A percentile compares a stretch with the other conserved stretches of the same genome.
phyloP scores from a whole-genome alignment of 805 yeast genomes.

The Blastobotrys parvus region DNA sequence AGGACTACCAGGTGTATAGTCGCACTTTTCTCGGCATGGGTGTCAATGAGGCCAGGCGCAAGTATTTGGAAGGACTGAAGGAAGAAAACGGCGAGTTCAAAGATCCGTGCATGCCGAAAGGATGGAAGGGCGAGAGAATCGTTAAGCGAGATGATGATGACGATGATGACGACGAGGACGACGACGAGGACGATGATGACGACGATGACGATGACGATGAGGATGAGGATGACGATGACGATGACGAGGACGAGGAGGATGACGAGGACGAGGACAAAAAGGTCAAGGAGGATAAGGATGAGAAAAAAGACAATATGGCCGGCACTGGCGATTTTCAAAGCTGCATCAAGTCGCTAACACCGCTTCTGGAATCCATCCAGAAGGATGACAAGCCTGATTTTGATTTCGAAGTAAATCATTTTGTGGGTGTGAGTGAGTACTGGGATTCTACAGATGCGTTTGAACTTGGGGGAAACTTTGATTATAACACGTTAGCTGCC shows the following conservation, averaged over 20 bases:
- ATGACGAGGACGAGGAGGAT: conserved; percentile 8
- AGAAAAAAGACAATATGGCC: conserved; percentile 27
- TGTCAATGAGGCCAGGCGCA: conserved; percentile 80
- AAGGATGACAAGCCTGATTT: conserved; percentile 45
- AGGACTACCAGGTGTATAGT: conserved; percentile 73
- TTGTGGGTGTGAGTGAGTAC: conserved; percentile 91
- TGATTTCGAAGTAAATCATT: conserved; percentile 71
- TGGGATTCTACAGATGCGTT: conserved; percentile 96
- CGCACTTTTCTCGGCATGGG: conserved; percentile 98
- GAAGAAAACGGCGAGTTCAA: conserved; percentile 27
- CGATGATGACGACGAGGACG: conserved; percentile 8
- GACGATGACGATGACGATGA: conserved; percentile 14
- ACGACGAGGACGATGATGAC: conserved; percentile 10
- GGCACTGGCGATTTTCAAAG: conserved; percentile 78
- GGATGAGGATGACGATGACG: conserved; percentile 13
- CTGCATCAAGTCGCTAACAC: conserved; percentile 66
- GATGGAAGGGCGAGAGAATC: conserved; percentile 31
- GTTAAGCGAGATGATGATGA: conserved; percentile 8
- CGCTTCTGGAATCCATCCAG: conserved; percentile 38
- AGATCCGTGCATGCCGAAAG: conserved; percentile 80
- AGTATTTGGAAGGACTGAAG: conserved; percentile 40
- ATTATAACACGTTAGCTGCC: conserved; percentile 63
- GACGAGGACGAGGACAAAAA: conserved; percentile 7
- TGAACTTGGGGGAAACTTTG: conserved; percentile 71
- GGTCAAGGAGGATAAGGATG: neutral